phyloP scores from a whole-genome alignment of 306 rosid genomes.

The Ormosia emarginata region DNA sequence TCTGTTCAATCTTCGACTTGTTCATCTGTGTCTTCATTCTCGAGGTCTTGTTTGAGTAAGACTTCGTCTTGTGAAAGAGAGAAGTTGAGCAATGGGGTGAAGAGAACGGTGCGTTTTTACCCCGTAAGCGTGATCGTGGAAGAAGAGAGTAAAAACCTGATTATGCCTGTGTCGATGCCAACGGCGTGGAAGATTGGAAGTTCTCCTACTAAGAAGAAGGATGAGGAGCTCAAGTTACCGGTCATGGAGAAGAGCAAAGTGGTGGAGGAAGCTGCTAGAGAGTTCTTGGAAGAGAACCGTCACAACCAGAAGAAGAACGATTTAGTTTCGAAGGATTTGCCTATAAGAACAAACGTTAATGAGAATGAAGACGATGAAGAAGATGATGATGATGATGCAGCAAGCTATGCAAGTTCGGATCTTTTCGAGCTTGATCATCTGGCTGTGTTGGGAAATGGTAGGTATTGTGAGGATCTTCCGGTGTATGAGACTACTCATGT shows the following conservation, averaged over 20 bases:
- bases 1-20: constrained; percentile 38
- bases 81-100: constrained; percentile 34
- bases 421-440: constrained; percentile 90
- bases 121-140: constrained; percentile 66
- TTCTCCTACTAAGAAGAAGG: constrained; percentile 24
- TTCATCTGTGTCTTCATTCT: constrained; percentile 68
- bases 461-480: constrained; percentile 81
- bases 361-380: not conserved
- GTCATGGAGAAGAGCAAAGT: constrained; percentile 25
- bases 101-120: constrained; percentile 65
- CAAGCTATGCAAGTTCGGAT: constrained; percentile 88
- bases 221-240: constrained; percentile 5
- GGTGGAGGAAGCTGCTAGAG: constrained; percentile 48
- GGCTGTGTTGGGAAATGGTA: constrained; percentile 34
- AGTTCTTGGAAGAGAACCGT: constrained; percentile 42
- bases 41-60: constrained; percentile 80
- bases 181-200: constrained; percentile 53
- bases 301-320: constrained; percentile 42
- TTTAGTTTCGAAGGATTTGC: constrained; percentile 31
- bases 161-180: too few species aligned
- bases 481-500: constrained; percentile 82
- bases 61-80: constrained; percentile 46
- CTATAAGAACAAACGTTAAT: not conserved
- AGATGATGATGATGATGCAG: constrained; percentile 49
- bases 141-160: constrained; percentile 51